Conservation (phyloP, 805 yeast species). For the Geotrichum ghanense region DNA sequence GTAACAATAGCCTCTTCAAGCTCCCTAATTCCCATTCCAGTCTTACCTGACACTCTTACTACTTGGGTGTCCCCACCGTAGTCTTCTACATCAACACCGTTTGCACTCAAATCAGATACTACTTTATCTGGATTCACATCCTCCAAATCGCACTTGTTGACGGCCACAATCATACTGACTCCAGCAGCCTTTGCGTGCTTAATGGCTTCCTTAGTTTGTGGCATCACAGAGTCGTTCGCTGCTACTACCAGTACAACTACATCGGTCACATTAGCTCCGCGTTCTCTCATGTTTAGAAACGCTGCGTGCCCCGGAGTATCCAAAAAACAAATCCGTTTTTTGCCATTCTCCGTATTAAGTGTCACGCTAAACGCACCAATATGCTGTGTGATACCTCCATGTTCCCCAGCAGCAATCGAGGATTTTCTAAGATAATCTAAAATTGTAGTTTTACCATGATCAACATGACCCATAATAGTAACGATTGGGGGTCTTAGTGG, state of each 20-base stretch:
- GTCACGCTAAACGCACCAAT: constrained; percentile 91
- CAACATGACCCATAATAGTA: constrained; percentile 98
- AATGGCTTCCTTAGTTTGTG: constrained; percentile 92
- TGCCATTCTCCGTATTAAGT: constrained; percentile 52
- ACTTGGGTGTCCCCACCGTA: constrained; percentile 94
- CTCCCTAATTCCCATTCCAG: constrained; percentile 83
- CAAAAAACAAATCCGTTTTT: constrained; percentile 67
- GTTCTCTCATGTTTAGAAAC: constrained; percentile 86
- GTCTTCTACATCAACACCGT: constrained; percentile 79
- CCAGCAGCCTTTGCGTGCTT: constrained; percentile 78
- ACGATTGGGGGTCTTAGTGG: constrained; percentile 84
- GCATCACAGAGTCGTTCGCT: constrained; percentile 96
- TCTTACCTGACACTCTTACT: constrained; percentile 75
- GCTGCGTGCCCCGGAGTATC: constrained; percentile 99
- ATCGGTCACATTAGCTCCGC: constrained; percentile 93
- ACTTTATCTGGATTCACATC: constrained; percentile 68
- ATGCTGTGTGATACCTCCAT: constrained; percentile 96
- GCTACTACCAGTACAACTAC: constrained; percentile 88
- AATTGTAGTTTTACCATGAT: constrained; percentile 95
- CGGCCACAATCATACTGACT: constrained; percentile 80
- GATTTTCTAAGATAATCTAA: constrained; percentile 79
- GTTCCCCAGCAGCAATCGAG: constrained; percentile 71
- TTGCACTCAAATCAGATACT: constrained; percentile 58
- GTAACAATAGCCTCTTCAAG: constrained; percentile 83
- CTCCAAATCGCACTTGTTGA: constrained; percentile 82